A percentile compares a stretch with the other conserved stretches of the same genome.
Conservation (phyloP, 108 stramenopile genomes). For the Cyclostephanos invisitatus region DNA sequence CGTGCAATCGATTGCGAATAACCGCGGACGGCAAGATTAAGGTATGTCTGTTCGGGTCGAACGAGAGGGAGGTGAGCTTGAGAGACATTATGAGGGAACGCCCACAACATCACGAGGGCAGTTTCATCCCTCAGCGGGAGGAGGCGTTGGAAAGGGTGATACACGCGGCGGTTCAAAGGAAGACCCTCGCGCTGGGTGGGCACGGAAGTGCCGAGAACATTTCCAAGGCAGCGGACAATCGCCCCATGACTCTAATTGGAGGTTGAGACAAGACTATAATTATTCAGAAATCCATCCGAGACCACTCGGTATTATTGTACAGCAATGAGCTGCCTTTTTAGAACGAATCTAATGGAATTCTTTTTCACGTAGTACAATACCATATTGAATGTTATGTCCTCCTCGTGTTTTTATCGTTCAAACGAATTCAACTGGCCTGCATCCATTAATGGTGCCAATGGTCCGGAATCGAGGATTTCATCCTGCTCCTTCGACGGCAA, state of each 20-base stretch:
- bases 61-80: slow-evolving; percentile 83
- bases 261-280: slow-evolving; percentile 57
- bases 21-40: slow-evolving; percentile 98
- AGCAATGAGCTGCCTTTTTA: neutral
- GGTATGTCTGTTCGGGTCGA: slow-evolving; percentile 91
- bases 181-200: slow-evolving; percentile 89
- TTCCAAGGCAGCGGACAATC: slow-evolving; percentile 77
- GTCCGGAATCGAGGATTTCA: slow-evolving; percentile 31
- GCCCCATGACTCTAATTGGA: slow-evolving; percentile 98
- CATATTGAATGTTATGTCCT: too few species aligned
- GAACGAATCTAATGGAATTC: neutral
- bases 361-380: too few species aligned
- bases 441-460: slow-evolving; percentile 27
- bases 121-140: slow-evolving; percentile 16
- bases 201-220: slow-evolving; percentile 83
- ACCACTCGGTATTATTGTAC: too few species aligned
- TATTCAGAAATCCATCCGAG: neutral
- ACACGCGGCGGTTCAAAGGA: slow-evolving; percentile 76
- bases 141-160: slow-evolving; percentile 64
- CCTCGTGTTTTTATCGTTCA: too few species aligned
- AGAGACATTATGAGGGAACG: slow-evolving; percentile 80
- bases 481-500: slow-evolving; percentile 50
- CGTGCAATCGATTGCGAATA: slow-evolving; percentile 97
- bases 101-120: slow-evolving; percentile 35
- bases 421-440: slow-evolving; percentile 9